Evolutionary conservation across 257 asterid species (phyloP).

Genomic region (Thymus quinquecostatus): DNA sequence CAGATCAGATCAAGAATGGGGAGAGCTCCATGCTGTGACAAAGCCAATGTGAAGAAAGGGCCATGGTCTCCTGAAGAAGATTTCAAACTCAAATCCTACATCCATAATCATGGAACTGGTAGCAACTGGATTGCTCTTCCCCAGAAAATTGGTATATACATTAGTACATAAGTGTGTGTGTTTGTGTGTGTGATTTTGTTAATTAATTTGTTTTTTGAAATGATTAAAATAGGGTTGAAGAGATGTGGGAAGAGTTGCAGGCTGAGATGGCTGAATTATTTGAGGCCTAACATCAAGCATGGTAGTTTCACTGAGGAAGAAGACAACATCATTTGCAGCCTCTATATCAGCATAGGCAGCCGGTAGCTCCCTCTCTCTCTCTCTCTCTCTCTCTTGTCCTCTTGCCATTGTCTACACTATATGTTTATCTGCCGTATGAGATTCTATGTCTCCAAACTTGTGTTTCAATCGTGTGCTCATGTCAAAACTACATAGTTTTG

Average conservation of each 20-base stretch:
- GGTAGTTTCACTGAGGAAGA: conserved; percentile 97
- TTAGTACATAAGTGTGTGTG: not conserved
- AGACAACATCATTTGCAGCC: conserved; percentile 87
- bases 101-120: conserved; percentile 71
- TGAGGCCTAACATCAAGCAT: no score
- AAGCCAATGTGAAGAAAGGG: not conserved
- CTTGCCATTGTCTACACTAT: conserved; percentile 44
- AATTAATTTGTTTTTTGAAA: no score
- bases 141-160: conserved; percentile 62
- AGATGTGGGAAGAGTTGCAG: no score
- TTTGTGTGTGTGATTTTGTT: not conserved
- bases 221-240: no score
- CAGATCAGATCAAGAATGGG: not conserved
- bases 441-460: no score
- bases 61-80: conserved; percentile 61
- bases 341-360: conserved; percentile 96
- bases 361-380: conserved; percentile 44
- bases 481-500: no score
- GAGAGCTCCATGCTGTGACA: not conserved
- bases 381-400: conserved; percentile 47
- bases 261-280: no score
- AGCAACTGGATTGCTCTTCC: conserved; percentile 98
- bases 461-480: no score
- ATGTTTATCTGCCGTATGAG: no score
- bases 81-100: conserved; percentile 74